These are phyloP conservation scores for Camellia granthamiana DNA, from an alignment of 148 eudicot genomes.

Conservation along the genomic window DNA sequence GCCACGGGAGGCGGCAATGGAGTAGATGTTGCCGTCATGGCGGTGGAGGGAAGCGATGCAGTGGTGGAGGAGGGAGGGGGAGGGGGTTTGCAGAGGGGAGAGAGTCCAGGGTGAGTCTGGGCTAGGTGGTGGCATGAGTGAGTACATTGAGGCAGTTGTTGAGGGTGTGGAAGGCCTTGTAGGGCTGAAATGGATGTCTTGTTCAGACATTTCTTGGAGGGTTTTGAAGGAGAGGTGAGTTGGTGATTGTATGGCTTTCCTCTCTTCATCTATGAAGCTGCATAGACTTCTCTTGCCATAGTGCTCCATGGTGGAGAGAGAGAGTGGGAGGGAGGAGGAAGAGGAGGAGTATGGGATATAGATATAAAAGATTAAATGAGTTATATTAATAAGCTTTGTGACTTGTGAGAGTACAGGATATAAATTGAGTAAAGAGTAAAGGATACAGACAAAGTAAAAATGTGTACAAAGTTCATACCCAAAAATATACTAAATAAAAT, in stretches of 20 bases:
- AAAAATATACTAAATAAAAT: no score
- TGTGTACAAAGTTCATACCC: no score
- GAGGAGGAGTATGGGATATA: neutral
- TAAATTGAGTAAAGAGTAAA: no score
- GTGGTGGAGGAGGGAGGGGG: slow-evolving; percentile 39
- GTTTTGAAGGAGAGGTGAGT: slow-evolving; percentile 23
- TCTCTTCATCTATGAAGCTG: slow-evolving; percentile 22
- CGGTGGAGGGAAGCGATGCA: slow-evolving; percentile 58
- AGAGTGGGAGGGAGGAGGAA: neutral
- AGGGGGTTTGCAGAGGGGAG: slow-evolving; percentile 42
- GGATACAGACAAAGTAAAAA: no score
- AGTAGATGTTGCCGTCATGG: slow-evolving; percentile 36
- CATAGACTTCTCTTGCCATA: slow-evolving; percentile 11
- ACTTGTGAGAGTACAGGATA: no score
- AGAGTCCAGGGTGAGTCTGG: slow-evolving; percentile 49
- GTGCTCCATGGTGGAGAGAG: slow-evolving; percentile 17
- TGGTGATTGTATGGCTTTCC: slow-evolving; percentile 12
- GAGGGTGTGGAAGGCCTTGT: slow-evolving; percentile 13
- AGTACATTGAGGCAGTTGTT: slow-evolving; percentile 5
- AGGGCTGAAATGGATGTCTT: slow-evolving; percentile 20
- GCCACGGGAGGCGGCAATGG: slow-evolving; percentile 30
- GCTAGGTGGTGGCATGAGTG: slow-evolving; percentile 32
- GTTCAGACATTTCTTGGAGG: slow-evolving; percentile 10
- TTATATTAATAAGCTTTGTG: neutral
- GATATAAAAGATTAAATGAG: neutral